These are phyloP conservation scores for Sarocladium oryzae DNA, from an alignment of 2,329 filamentous ascomycete species.

Conservation along the genomic window DNA sequence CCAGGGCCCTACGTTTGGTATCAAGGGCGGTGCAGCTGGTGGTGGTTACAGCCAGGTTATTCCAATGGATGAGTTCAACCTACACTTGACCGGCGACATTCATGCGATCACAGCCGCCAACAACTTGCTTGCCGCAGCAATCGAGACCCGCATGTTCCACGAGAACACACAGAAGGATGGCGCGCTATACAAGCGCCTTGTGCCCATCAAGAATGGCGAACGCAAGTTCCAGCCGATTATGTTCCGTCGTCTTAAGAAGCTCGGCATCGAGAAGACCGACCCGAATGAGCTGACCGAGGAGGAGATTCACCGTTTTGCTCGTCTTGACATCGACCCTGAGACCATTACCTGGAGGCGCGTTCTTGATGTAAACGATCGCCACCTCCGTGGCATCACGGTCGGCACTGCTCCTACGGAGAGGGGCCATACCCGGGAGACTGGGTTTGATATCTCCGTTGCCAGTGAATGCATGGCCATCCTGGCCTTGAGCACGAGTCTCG, in stretches of 20 bases:
- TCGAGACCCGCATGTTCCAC: conserved; percentile 98
- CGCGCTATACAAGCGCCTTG: conserved; percentile 78
- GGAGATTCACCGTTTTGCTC: conserved; percentile 81
- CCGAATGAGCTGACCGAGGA: conserved; percentile 86
- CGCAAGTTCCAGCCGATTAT: conserved; percentile 82
- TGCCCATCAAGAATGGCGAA: conserved; percentile 85
- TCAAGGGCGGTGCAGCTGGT: conserved; percentile 95
- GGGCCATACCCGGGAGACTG: conserved; percentile 79
- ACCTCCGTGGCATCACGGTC: conserved; percentile 82
- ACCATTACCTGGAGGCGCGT: conserved; percentile 98
- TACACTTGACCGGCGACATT: conserved; percentile 95
- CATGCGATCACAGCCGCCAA: conserved; percentile 96
- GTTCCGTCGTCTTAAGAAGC: conserved; percentile 88
- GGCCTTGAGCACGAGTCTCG: conserved; percentile 79
- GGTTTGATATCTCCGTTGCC: conserved; percentile 96
- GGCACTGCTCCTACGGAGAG: conserved; percentile 87
- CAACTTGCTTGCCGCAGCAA: conserved; percentile 91
- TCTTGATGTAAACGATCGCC: conserved; percentile 93
- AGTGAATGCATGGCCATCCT: conserved; percentile 98
- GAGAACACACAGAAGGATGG: conserved; percentile 92
- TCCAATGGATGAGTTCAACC: conserved; percentile 99
- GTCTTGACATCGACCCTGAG: conserved; percentile 90
- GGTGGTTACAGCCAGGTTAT: conserved; percentile 99
- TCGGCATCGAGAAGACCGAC: conserved; percentile 92
- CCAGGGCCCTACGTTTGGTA: conserved; percentile 96